Base-by-base conservation (phyloP, 495 filamentous ascomycete genomes). In the Bombardia bombarda region DNA sequence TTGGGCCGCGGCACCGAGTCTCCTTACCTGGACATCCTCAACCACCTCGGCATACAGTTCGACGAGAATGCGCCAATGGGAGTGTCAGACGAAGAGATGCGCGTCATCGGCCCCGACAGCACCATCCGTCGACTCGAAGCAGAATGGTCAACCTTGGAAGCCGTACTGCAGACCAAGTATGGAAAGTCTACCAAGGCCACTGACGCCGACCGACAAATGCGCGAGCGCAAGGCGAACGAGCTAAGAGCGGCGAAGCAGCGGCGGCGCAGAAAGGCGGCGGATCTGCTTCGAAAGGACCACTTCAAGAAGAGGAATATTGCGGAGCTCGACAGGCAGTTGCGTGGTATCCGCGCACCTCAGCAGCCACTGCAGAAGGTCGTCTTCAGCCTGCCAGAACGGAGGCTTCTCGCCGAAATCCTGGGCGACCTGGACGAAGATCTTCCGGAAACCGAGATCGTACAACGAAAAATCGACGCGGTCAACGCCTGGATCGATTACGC, bases 1-100 rank as follows among this genome's bases (percentile, higher is more conserved):
- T 32, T 48, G 20, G 40, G 45, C 19, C 47, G 47, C 31, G 42
- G 41, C 22, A 50, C 47, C 24, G 1, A 35, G 24, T 36, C 47
- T 5, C 41, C 47, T 36, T 50, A 50, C 47, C 47, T 50, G n/a
- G 47, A 34, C 42, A 41, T 41, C 25, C 24, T 50, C n/a, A 50
- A 50, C 35, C 42, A 50, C 21, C 45, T 35, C 20, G 47, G 47
- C 41, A 28, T 45, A 16, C 41, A 35, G 32, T 37, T 37, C 4
- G 41, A 50, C 18, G 36, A 45, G 22, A 50, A 45, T 24, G 47
- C 47, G 21, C 47, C 47, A 8, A 45, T 45, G 40, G 38, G 30
- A 25, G 47, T 50, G 37, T 23, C 47, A 31, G 37, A 41, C 37
- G 47, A 50, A 32, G 24, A 44, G 40, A 49, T 50, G 42, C 23